A percentile compares a stretch with the other conserved stretches of the same genome.
These are phyloP conservation scores for Hanseniaspora valbyensis DNA, from an alignment of 805 yeast species.

Conservation along the genomic window DNA sequence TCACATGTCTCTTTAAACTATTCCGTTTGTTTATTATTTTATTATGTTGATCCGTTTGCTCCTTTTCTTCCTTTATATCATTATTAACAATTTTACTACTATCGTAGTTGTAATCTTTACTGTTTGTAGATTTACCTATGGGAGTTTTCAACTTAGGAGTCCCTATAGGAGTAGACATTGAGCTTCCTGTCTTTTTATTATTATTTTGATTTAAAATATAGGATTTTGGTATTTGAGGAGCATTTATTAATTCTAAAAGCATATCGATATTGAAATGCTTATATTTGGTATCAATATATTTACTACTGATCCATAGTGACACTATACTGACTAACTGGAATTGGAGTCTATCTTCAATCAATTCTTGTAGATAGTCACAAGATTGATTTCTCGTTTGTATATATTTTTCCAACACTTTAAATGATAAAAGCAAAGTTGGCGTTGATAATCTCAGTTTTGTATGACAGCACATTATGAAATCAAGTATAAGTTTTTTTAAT, in stretches of 20 bases:
- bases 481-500: slow-evolving; percentile 70
- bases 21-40: slow-evolving; percentile 5
- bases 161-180: slow-evolving; percentile 7
- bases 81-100: not conserved
- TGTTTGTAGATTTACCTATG: slow-evolving; percentile 31
- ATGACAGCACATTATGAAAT: slow-evolving; percentile 65
- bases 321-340: slow-evolving; percentile 72
- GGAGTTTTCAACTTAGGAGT: slow-evolving; percentile 4
- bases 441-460: slow-evolving; percentile 50
- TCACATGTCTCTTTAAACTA: slow-evolving; percentile 34
- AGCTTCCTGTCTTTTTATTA: slow-evolving; percentile 1
- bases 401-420: slow-evolving; percentile 73
- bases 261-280: no score
- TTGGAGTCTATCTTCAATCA: slow-evolving; percentile 7
- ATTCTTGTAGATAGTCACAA: not conserved
- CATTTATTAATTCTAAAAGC: slow-evolving; percentile 35
- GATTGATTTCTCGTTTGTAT: slow-evolving; percentile 28
- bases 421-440: slow-evolving; percentile 55
- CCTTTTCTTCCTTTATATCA: no score
- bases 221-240: slow-evolving; percentile 33
- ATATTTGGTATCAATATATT: slow-evolving; percentile 57
- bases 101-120: slow-evolving; percentile 26
- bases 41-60: not conserved
- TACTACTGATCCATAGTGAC: slow-evolving; percentile 82
- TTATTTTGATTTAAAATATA: not conserved